Conservation (phyloP, 176 grass and related monocot species). For the Juncus inflexus region DNA sequence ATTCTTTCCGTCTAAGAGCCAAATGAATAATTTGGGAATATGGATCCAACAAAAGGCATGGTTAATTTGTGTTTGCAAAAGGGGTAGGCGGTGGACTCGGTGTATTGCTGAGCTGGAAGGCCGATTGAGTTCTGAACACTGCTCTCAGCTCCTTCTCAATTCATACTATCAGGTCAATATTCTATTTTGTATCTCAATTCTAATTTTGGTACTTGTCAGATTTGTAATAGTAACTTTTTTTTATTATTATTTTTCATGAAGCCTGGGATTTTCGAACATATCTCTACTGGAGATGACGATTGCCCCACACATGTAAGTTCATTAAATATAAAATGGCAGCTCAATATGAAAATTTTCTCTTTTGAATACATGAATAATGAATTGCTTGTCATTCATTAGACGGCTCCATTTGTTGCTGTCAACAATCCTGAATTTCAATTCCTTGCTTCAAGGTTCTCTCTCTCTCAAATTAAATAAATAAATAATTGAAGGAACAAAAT, state of each 20-base stretch:
- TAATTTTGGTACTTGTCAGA: too few species aligned
- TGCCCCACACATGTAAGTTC: slow-evolving; percentile 60
- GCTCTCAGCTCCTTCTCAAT: slow-evolving; percentile 56
- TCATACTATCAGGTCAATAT: slow-evolving; percentile 50
- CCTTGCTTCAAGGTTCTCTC: slow-evolving; percentile 38
- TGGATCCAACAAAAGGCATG: too few species aligned
- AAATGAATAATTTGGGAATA: too few species aligned
- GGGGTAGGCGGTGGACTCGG: slow-evolving; percentile 52
- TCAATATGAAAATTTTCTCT: neutral
- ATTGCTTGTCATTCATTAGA: slow-evolving; percentile 33
- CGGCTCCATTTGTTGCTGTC: slow-evolving; percentile 35
- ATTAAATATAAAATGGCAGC: slow-evolving; percentile 19
- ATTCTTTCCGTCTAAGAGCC: too few species aligned
- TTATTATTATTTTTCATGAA: slow-evolving; percentile 30
- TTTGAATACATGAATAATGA: slow-evolving; percentile 17
- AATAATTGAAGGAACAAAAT: slow-evolving; percentile 11
- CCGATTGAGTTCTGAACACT: slow-evolving; percentile 37
- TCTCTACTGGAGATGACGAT: slow-evolving; percentile 26
- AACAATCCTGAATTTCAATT: slow-evolving; percentile 12
- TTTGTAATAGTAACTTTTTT: slow-evolving; percentile 11
- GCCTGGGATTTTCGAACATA: slow-evolving; percentile 49
- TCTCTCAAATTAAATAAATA: slow-evolving; percentile 12
- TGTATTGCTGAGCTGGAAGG: slow-evolving; percentile 64
- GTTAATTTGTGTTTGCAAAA: slow-evolving; percentile 8
- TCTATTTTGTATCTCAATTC: too few species aligned